phyloP scores from a whole-genome alignment of 2,329 filamentous ascomycete genomes.

The Ophiocordyceps camponoti-leonardi region DNA sequence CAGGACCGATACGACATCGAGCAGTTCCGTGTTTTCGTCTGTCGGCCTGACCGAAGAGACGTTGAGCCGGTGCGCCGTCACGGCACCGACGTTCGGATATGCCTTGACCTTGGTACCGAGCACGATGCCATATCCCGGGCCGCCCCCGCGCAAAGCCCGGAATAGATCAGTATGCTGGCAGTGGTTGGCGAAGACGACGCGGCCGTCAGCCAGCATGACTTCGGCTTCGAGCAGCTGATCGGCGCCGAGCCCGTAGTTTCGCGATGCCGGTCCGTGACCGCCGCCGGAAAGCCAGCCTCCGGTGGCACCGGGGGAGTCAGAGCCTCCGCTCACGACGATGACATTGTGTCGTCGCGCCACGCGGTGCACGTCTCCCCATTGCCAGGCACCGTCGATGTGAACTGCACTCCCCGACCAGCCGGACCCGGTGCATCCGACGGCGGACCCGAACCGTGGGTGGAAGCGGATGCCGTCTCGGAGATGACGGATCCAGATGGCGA shows the following conservation, averaged over 20 bases:
- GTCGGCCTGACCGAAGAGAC: constrained; percentile 7
- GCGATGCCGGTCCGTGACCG: constrained; percentile 20
- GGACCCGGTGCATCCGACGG: constrained; percentile 8
- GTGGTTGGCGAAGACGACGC: constrained; percentile 14
- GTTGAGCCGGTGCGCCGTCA: constrained; percentile 5
- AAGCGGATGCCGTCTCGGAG: constrained; percentile 13
- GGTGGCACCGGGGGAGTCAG: constrained; percentile 9
- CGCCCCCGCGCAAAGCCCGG: constrained; percentile 19
- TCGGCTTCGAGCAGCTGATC: constrained; percentile 25
- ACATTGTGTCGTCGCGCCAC: constrained; percentile 12
- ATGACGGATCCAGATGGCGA: constrained; percentile 16
- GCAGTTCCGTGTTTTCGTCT: constrained; percentile 9
- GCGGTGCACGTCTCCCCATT: constrained; percentile 16
- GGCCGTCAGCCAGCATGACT: constrained; percentile 20
- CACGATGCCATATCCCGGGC: constrained; percentile 14
- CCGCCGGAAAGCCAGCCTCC: constrained; percentile 23
- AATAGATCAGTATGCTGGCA: constrained; percentile 18
- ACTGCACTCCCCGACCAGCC: constrained; percentile 16
- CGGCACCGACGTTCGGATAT: constrained; percentile 8
- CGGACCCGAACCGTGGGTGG: constrained; percentile 8
- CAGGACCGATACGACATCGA: constrained; percentile 11
- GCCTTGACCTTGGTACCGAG: constrained; percentile 19
- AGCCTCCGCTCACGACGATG: constrained; percentile 17
- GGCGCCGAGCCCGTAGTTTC: constrained; percentile 22
- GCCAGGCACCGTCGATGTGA: constrained; percentile 16